These are phyloP conservation scores for Sporisorium iseilematis-ciliati DNA, from an alignment of 1,284 basidiomycete genomes.

Conservation along the genomic window DNA sequence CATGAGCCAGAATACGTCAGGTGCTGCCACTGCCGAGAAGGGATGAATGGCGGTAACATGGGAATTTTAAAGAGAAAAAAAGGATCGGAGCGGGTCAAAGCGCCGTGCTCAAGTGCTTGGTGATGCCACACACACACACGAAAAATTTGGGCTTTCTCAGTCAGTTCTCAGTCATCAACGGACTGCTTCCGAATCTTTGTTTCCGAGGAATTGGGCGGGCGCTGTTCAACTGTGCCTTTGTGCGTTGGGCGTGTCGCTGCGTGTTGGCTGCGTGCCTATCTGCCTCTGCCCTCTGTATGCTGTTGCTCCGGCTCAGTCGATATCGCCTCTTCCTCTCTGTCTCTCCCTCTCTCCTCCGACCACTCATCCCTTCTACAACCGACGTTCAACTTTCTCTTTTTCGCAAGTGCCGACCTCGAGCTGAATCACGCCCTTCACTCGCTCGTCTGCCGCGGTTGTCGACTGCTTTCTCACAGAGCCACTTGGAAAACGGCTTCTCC, in stretches of 20 bases:
- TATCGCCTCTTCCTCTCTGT: not conserved
- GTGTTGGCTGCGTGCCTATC: too few relatives aligned
- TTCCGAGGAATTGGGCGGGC: not conserved
- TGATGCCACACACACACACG: not conserved
- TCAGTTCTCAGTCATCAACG: slow-evolving; percentile 4
- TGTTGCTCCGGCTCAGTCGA: not conserved
- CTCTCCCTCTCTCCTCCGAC: not conserved
- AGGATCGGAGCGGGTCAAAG: slow-evolving; percentile 6
- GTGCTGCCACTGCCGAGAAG: too few relatives aligned
- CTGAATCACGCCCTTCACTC: not conserved
- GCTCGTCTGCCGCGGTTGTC: not conserved
- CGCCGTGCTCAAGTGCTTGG: not conserved
- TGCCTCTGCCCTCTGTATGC: not conserved
- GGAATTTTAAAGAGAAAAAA: not conserved
- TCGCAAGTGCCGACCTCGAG: not conserved
- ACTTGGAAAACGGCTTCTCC: not conserved
- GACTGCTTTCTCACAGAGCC: not conserved
- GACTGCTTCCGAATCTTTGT: not conserved
- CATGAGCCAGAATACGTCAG: too few relatives aligned
- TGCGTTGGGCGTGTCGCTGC: not conserved
- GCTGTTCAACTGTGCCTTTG: slow-evolving; percentile 3
- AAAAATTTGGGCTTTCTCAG: slow-evolving; percentile 1
- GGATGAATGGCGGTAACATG: too few relatives aligned
- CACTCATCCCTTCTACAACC: not conserved
- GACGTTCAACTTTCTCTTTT: not conserved